Percentiles rank a stretch among this genome's conserved stretches.
Evolutionary conservation across 345 rosid species (phyloP).

Genomic region (Dimocarpus longan): DNA sequence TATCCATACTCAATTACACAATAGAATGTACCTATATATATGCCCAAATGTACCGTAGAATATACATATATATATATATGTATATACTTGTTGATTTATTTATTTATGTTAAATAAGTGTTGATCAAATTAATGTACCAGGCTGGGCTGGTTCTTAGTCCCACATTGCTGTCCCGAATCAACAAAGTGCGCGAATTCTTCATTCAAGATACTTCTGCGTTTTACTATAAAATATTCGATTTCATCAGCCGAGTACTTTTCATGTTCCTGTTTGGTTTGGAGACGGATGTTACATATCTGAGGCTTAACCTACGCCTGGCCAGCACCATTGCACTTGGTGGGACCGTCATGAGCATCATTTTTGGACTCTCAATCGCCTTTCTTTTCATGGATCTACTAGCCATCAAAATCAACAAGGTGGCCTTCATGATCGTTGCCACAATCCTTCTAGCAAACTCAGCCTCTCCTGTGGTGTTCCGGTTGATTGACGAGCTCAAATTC

Average conservation of each 20-base stretch:
- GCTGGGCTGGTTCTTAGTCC: slow-evolving; percentile 86
- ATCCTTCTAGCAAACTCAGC: slow-evolving; percentile 62
- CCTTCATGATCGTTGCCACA: slow-evolving; percentile 36
- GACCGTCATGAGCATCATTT: slow-evolving; percentile 31
- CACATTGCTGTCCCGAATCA: slow-evolving; percentile 54
- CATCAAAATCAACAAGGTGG: slow-evolving; percentile 16
- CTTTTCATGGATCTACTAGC: slow-evolving; percentile 33
- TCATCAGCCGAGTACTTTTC: slow-evolving; percentile 58
- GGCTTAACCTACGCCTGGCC: slow-evolving; percentile 50
- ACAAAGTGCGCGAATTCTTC: slow-evolving; percentile 41
- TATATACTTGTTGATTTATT: not conserved
- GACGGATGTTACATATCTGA: slow-evolving; percentile 55
- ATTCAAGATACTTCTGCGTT: slow-evolving; percentile 54
- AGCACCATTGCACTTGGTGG: slow-evolving; percentile 53
- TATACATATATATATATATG: too few relatives aligned
- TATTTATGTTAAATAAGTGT: not conserved
- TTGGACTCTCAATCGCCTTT: slow-evolving; percentile 44
- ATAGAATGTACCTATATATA: too few relatives aligned
- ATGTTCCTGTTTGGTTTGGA: slow-evolving; percentile 85
- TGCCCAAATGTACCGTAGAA: too few relatives aligned
- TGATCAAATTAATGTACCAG: slow-evolving; percentile 33
- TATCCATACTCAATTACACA: too few relatives aligned
- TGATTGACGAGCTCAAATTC: slow-evolving; percentile 67
- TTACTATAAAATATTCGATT: slow-evolving; percentile 50
- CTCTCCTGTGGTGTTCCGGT: slow-evolving; percentile 65